Evolutionary conservation across 2,329 filamentous ascomycete species (phyloP).

Genomic region (Leptographium flavum): DNA sequence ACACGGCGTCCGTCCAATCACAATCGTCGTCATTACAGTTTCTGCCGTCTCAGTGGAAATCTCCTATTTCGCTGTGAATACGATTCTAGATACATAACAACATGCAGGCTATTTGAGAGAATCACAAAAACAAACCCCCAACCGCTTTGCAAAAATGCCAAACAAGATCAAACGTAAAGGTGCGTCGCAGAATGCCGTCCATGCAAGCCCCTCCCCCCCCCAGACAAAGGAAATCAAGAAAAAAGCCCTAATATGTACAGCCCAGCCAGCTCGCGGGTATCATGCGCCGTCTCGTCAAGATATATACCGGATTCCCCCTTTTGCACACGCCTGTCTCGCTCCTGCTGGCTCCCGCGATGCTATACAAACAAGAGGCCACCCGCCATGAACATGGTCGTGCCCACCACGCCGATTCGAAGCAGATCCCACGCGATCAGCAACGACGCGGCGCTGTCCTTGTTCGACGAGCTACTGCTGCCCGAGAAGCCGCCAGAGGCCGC

Average conservation of each 20-base stretch:
- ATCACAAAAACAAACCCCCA: too few species aligned
- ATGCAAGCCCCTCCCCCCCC: too few species aligned
- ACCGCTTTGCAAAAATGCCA: too few species aligned
- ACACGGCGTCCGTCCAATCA: not conserved
- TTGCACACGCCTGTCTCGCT: not conserved
- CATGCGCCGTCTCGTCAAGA: not conserved
- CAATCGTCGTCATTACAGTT: not conserved
- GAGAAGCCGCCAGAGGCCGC: slow-evolving; percentile 22
- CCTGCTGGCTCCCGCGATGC: not conserved
- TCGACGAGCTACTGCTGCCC: not conserved
- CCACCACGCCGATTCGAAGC: slow-evolving; percentile 1
- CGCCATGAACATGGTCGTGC: slow-evolving; percentile 4
- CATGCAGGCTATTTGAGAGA: too few species aligned
- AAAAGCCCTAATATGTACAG: not conserved
- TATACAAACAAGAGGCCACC: slow-evolving; percentile 8
- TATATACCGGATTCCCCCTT: not conserved
- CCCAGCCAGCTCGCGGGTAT: not conserved
- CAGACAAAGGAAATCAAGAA: not conserved
- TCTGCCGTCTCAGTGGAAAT: too few species aligned
- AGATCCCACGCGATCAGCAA: slow-evolving; percentile 4
- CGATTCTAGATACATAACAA: too few species aligned
- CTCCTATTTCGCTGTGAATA: not conserved
- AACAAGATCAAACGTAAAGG: not conserved
- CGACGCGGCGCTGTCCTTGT: not conserved
- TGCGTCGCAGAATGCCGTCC: not conserved